A percentile compares a stretch with the other conserved stretches of the same genome.
Conservation (phyloP, 345 rosid species). For the Populus davidiana region DNA sequence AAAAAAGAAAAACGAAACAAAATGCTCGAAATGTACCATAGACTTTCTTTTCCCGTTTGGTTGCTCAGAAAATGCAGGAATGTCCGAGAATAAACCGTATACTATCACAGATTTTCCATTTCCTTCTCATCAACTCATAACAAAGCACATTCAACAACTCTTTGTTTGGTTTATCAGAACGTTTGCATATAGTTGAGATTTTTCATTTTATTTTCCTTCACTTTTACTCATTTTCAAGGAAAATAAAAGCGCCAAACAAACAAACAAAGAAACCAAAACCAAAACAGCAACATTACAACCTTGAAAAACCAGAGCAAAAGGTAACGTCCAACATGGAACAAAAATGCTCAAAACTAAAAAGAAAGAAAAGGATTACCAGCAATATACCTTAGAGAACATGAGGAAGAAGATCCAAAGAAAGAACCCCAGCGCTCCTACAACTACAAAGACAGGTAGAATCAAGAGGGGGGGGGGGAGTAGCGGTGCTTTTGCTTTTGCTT, state of each 20-base stretch:
- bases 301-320: background rate
- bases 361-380: background rate
- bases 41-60: constrained; percentile 13
- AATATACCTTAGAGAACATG: background rate
- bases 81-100: constrained; percentile 7
- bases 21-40: background rate
- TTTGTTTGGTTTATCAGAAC: background rate
- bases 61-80: constrained; percentile 22
- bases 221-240: constrained; percentile 21
- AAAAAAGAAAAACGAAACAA: background rate
- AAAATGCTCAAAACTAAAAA: background rate
- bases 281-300: background rate
- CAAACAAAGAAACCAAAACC: constrained; percentile 7
- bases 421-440: background rate
- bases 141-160: constrained; percentile 12
- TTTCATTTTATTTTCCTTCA: background rate
- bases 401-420: background rate
- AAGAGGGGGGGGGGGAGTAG: constrained; percentile 7
- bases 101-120: background rate
- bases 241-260: background rate
- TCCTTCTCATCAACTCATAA: constrained; percentile 8
- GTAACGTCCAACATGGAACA: background rate
- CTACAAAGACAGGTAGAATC: background rate
- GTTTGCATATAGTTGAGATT: background rate
- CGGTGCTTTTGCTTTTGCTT: constrained; percentile 3